Evolutionary conservation across 495 filamentous ascomycete genomes (phyloP).

Genomic region (Niebla homalea): DNA sequence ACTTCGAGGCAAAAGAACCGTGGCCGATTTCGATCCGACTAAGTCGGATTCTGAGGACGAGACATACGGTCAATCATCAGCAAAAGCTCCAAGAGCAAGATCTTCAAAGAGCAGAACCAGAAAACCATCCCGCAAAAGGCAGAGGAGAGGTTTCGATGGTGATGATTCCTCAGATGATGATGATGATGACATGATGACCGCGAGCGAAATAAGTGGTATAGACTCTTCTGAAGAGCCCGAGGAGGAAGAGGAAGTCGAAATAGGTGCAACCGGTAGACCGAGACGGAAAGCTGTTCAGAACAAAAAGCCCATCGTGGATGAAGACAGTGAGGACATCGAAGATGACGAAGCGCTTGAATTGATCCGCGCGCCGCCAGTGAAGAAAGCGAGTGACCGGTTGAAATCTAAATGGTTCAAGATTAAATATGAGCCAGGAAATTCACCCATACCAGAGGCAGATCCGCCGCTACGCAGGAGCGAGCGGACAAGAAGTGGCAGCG

Average conservation of each 20-base stretch:
- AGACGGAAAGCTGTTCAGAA: constrained; percentile 49
- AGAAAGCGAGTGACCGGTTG: constrained; percentile 17
- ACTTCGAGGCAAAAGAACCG: constrained; percentile 49
- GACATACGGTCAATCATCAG: constrained; percentile 47
- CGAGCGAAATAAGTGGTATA: constrained; percentile 53
- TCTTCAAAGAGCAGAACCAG: constrained; percentile 27
- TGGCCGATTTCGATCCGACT: constrained; percentile 64
- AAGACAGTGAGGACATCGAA: constrained; percentile 12
- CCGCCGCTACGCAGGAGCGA: constrained; percentile 21
- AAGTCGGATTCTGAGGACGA: constrained; percentile 77
- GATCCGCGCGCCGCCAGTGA: constrained; percentile 18
- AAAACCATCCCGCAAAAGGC: constrained; percentile 36
- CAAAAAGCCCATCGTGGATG: constrained; percentile 28
- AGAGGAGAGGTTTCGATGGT: constrained; percentile 29
- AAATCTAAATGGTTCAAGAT: background rate
- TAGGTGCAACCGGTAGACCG: constrained; percentile 55
- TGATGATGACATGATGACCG: constrained; percentile 47
- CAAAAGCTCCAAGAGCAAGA: constrained; percentile 25
- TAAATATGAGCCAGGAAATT: background rate
- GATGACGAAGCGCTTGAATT: constrained; percentile 15
- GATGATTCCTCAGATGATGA: constrained; percentile 43
- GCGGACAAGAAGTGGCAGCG: constrained; percentile 32
- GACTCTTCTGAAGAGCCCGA: constrained; percentile 46
- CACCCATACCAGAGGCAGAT: constrained; percentile 3
- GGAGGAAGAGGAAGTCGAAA: constrained; percentile 49